These are phyloP conservation scores for Orychophragmus violaceus DNA, from an alignment of 345 rosid species.

Conservation along the genomic window DNA sequence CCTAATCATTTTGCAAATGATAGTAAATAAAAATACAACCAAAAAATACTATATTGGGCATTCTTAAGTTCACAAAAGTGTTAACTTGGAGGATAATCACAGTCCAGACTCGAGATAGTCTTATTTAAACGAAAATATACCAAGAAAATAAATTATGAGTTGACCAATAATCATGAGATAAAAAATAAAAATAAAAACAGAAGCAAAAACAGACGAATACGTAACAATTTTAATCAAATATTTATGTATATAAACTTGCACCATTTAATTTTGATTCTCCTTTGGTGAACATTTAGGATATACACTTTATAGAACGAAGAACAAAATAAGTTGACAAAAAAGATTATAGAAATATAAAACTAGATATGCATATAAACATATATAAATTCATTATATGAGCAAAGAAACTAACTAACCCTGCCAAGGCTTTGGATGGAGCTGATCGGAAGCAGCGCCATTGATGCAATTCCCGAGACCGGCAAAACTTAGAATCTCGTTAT, in stretches of 20 bases:
- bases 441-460: slow-evolving; percentile 37
- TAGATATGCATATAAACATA: neutral
- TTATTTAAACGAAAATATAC: too few species aligned
- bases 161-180: slow-evolving; percentile 5
- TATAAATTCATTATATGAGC: slow-evolving; percentile 1
- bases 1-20: slow-evolving; percentile 14
- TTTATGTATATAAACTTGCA: slow-evolving; percentile 16
- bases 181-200: neutral
- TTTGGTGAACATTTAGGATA: slow-evolving; percentile 5
- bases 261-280: slow-evolving; percentile 3
- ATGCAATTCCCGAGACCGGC: slow-evolving; percentile 61
- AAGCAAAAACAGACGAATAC: neutral
- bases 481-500: slow-evolving; percentile 61
- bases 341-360: neutral
- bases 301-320: neutral
- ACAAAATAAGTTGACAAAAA: neutral
- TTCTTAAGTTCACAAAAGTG: neutral
- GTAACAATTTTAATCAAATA: neutral
- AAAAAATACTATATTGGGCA: neutral
- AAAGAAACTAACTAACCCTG: slow-evolving; percentile 41
- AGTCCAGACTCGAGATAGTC: too few species aligned
- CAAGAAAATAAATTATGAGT: too few species aligned
- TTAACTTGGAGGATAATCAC: neutral
- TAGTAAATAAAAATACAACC: neutral
- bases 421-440: slow-evolving; percentile 55